phyloP scores from a whole-genome alignment of 768 basidiomycete genomes.

The Gyrodon lividus region DNA sequence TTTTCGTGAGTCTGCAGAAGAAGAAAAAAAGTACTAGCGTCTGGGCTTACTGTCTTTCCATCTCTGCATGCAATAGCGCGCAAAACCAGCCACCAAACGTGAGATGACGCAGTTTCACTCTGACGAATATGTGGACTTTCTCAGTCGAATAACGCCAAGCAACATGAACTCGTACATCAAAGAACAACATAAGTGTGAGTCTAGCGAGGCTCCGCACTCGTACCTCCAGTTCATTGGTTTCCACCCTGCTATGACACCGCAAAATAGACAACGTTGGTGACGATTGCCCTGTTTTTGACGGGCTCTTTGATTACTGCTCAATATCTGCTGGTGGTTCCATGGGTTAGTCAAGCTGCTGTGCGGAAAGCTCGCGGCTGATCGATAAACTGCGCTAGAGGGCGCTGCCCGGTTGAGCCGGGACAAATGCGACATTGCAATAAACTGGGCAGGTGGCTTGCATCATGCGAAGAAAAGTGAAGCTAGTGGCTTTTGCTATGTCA shows the following conservation, averaged over 20 bases:
- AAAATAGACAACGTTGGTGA: constrained; percentile 91
- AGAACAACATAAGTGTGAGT: constrained; percentile 93
- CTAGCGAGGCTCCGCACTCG: not conserved
- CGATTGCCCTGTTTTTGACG: constrained; percentile 98
- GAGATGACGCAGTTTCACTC: constrained; percentile 99
- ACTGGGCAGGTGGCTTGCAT: constrained; percentile 98
- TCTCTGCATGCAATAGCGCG: constrained; percentile 58
- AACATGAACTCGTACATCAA: constrained; percentile 93
- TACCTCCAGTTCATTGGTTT: not conserved
- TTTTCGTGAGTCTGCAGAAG: constrained; percentile 70
- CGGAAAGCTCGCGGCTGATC: constrained; percentile 1
- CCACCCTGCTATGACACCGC: not conserved
- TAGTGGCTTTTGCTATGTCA: constrained; percentile 98
- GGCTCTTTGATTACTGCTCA: constrained; percentile 97
- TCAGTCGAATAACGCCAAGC: constrained; percentile 88
- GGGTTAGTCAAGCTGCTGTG: constrained; percentile 55
- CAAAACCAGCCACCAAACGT: constrained; percentile 98
- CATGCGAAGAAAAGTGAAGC: constrained; percentile 99
- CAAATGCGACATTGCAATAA: constrained; percentile 98
- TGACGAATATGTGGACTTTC: constrained; percentile 98
- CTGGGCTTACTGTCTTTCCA: not conserved
- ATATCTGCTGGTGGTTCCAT: constrained; percentile 99
- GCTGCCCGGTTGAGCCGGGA: constrained; percentile 92
- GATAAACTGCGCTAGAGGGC: constrained; percentile 64
- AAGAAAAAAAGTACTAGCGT: not conserved